Percentiles rank a stretch among this genome's conserved stretches.
These are phyloP conservation scores for Scheffersomyces titani DNA, from an alignment of 1,139 yeast genomes.

Conservation along the genomic window DNA sequence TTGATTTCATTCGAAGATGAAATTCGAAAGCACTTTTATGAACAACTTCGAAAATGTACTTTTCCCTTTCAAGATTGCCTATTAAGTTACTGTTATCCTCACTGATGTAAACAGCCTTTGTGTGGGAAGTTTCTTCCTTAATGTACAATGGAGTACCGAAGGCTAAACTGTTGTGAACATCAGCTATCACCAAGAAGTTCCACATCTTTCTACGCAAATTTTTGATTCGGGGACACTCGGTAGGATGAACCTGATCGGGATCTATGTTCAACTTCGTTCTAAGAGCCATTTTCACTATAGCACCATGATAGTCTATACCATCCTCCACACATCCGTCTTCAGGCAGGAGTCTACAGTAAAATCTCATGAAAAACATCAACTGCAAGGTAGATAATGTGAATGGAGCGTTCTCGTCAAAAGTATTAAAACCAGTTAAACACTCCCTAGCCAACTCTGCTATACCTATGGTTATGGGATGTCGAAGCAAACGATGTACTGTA, in stretches of 20 bases:
- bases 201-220: slow-evolving; percentile 18
- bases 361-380: slow-evolving; percentile 13
- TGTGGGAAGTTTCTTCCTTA: neutral
- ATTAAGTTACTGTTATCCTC: slow-evolving; percentile 8
- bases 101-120: slow-evolving; percentile 1
- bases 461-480: slow-evolving; percentile 32
- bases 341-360: slow-evolving; percentile 15
- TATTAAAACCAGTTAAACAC: slow-evolving; percentile 20
- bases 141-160: slow-evolving; percentile 12
- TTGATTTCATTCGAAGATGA: neutral
- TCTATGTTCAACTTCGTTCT: slow-evolving; percentile 15
- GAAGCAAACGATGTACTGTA: slow-evolving; percentile 20
- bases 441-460: slow-evolving; percentile 27
- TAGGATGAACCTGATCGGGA: slow-evolving; percentile 10
- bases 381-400: slow-evolving; percentile 14
- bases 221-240: slow-evolving; percentile 12
- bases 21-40: neutral
- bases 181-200: slow-evolving; percentile 13
- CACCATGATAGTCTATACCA: slow-evolving; percentile 14
- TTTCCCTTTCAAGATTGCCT: slow-evolving; percentile 5
- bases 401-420: slow-evolving; percentile 1
- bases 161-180: slow-evolving; percentile 11
- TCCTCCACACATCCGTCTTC: slow-evolving; percentile 17
- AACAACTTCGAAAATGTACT: neutral
- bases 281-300: slow-evolving; percentile 13